Evolutionary conservation across 441 rosid species (phyloP).

Genomic region (Erodium moschatum): DNA sequence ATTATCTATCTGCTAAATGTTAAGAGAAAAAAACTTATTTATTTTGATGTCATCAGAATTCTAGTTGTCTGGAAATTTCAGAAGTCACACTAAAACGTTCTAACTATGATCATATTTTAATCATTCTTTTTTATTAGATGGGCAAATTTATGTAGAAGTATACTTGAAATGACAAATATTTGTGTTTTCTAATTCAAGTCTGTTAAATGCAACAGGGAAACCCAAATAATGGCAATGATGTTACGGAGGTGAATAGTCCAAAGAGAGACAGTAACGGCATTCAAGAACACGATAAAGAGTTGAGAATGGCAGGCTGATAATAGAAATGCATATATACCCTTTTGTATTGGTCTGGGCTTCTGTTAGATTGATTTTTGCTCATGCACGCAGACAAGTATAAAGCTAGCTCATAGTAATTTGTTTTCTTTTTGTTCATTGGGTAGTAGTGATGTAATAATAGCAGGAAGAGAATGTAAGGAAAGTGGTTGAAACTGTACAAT

Average conservation of each 20-base stretch:
- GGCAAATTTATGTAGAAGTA: too few species aligned
- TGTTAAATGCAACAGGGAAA: slow-evolving; percentile 32
- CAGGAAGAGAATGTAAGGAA: slow-evolving; percentile 24
- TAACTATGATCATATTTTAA: too few species aligned
- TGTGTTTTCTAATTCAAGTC: too few species aligned
- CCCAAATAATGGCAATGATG: slow-evolving; percentile 21
- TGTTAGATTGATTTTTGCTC: not conserved
- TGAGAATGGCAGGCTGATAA: slow-evolving; percentile 17
- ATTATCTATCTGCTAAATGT: too few species aligned
- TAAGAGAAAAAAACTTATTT: too few species aligned
- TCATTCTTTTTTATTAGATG: too few species aligned
- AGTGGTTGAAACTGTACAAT: not conserved
- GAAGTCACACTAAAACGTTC: too few species aligned
- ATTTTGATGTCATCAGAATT: too few species aligned
- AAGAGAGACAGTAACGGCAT: slow-evolving; percentile 28
- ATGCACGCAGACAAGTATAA: not conserved
- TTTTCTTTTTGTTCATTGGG: slow-evolving; percentile 25
- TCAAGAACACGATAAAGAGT: slow-evolving; percentile 29
- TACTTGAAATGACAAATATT: too few species aligned
- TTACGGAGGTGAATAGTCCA: too few species aligned
- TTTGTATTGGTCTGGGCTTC: not conserved
- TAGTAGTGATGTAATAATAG: slow-evolving; percentile 20
- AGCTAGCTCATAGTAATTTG: slow-evolving; percentile 15
- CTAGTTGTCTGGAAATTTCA: too few species aligned
- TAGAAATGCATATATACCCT: not conserved